Evolutionary conservation across 345 rosid genomes (phyloP), one percentile per base, ranked within the genome.

Genomic region (Adansonia digitata): DNA sequence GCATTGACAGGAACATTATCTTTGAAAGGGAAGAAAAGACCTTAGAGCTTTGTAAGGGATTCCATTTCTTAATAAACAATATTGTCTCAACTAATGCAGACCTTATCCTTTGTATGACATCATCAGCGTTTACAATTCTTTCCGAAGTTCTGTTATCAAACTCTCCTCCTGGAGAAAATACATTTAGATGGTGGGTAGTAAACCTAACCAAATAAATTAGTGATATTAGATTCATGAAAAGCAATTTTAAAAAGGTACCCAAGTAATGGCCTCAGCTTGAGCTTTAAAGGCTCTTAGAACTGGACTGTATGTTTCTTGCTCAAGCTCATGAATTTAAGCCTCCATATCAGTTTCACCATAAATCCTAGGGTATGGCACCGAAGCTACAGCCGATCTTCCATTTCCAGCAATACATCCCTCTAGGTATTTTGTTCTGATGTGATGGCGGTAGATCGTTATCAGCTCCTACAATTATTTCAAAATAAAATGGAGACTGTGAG

Each of bases 231-330:
- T 59, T 68, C 76, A 76, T 43, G 14, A 72, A 77, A 53, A 11
- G n/a, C 0, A 37, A 72, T 72, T 57, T 17, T 43, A 55, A 75
- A n/a, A 55, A 72, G 45, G 74, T 90, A 91, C 98, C 98, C 98
- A 93, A 77, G 98, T 81, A 77, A 93, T 91, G 69, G 94, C 98
- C 86, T 93, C 98, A 81, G 92, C 90, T 80, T 93, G 98, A 40
- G 97, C 98, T 87, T 90, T 91, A 88, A 93, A 91, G 63, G 97
- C 98, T 84, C 94, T 86, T 48, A 93, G 82, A 84, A 91, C 83
- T 60, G 98, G 77, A 64, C 84, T 80, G 81, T 93, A 93, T 22
- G 93, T 97, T 85, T 93, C 98, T 73, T 88, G 88, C 85, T 93
- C 98, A 66, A 93, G 87, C 56, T 88, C 88, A 82, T 93, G 97